These are phyloP conservation scores for Penicillium polonicum DNA, from an alignment of 2,329 filamentous ascomycete species.

Conservation along the genomic window DNA sequence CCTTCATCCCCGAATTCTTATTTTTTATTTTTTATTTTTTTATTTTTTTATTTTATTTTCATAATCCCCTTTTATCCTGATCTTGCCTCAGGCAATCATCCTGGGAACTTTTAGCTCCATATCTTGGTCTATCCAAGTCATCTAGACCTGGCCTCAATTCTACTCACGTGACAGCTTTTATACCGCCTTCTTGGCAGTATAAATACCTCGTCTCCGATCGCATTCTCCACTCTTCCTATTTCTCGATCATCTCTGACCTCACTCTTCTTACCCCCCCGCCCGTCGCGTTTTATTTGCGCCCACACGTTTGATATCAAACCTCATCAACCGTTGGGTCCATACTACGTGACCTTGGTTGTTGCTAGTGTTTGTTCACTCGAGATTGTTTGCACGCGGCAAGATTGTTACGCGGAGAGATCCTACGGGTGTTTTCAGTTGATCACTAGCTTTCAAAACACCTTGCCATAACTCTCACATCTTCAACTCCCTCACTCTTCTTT, in stretches of 20 bases:
- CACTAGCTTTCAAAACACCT: slow-evolving; percentile 22
- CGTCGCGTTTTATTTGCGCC: slow-evolving; percentile 19
- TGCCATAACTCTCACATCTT: slow-evolving; percentile 19
- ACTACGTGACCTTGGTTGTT: background rate
- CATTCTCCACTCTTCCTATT: slow-evolving; percentile 40
- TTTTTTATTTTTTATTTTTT: slow-evolving; percentile 16
- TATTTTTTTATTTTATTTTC: slow-evolving; percentile 3
- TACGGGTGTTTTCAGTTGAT: slow-evolving; percentile 33
- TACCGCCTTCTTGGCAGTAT: slow-evolving; percentile 46
- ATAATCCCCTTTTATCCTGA: slow-evolving; percentile 9
- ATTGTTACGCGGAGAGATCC: slow-evolving; percentile 13
- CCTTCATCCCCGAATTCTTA: slow-evolving; percentile 12
- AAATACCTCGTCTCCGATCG: slow-evolving; percentile 40
- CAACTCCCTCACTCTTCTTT: slow-evolving; percentile 15
- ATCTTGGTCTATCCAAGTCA: background rate
- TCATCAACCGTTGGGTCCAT: slow-evolving; percentile 7
- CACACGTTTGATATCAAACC: slow-evolving; percentile 22
- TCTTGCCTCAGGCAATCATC: slow-evolving; percentile 13
- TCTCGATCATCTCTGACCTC: slow-evolving; percentile 24
- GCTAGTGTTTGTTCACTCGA: slow-evolving; percentile 24
- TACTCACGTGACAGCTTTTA: slow-evolving; percentile 37
- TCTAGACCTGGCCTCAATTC: slow-evolving; percentile 5
- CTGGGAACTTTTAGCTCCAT: slow-evolving; percentile 1
- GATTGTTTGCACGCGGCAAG: slow-evolving; percentile 19
- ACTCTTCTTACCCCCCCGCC: slow-evolving; percentile 6